A percentile compares a stretch with the other conserved stretches of the same genome.
These are phyloP conservation scores for Aspergillus cavernicola DNA, from an alignment of 495 filamentous ascomycete species.

Conservation along the genomic window DNA sequence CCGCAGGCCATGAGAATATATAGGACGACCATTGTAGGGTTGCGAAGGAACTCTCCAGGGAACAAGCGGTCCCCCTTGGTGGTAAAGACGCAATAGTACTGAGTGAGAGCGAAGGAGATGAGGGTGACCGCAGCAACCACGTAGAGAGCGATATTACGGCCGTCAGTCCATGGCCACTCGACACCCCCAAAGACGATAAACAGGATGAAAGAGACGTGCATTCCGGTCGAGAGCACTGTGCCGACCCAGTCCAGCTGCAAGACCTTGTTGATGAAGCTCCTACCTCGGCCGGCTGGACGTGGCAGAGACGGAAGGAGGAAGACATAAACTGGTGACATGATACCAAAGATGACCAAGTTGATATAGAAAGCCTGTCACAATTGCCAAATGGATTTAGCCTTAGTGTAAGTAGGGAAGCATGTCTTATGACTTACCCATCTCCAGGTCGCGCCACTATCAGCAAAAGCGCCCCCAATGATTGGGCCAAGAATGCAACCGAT, in stretches of 20 bases:
- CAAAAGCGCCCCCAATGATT: constrained; percentile 39
- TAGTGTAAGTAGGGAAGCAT: too few species aligned
- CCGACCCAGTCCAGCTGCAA: constrained; percentile 31
- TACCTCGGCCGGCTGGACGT: constrained; percentile 39
- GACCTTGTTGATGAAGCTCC: constrained; percentile 32
- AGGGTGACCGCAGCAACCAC: constrained; percentile 17
- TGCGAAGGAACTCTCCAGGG: constrained; percentile 46
- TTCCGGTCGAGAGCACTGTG: constrained; percentile 21
- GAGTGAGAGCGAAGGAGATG: constrained; percentile 33
- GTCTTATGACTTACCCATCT: too few species aligned
- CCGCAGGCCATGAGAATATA: constrained; percentile 33
- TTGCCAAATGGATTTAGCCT: too few species aligned
- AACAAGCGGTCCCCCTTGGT: constrained; percentile 39
- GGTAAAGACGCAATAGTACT: constrained; percentile 41
- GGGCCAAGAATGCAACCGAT: constrained; percentile 43
- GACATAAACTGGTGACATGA: constrained; percentile 51
- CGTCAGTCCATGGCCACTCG: background rate
- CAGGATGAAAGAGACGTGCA: background rate
- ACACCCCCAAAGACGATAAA: background rate
- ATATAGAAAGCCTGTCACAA: constrained; percentile 32
- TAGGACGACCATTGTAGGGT: constrained; percentile 36
- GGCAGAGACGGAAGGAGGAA: constrained; percentile 48
- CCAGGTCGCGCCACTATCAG: background rate
- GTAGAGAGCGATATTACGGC: background rate
- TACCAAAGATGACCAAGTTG: constrained; percentile 51